Percentiles rank a stretch among this genome's conserved stretches.
Conservation (phyloP, 495 filamentous ascomycete species). For the Aspergillus sclerotioniger region DNA sequence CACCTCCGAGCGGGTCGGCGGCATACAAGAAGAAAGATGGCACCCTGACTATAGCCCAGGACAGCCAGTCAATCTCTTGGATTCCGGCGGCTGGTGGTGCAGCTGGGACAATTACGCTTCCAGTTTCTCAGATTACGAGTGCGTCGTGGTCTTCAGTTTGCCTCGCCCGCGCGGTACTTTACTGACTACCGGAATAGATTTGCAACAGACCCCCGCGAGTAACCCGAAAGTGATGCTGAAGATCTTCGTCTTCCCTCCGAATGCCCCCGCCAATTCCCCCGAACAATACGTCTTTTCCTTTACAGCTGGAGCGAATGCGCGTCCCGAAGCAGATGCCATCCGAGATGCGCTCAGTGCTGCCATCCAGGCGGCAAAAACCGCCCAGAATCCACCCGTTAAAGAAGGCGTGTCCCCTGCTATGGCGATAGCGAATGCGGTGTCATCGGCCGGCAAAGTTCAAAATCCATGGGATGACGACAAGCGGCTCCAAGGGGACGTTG, state of each 20-base stretch:
- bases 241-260: slow-evolving; percentile 67
- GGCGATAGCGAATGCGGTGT: slow-evolving; percentile 58
- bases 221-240: slow-evolving; percentile 87
- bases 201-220: slow-evolving; percentile 86
- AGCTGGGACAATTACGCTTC: slow-evolving; percentile 60
- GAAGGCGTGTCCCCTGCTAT: slow-evolving; percentile 54
- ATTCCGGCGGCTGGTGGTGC: slow-evolving; percentile 56
- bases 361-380: slow-evolving; percentile 67
- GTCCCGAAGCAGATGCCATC: slow-evolving; percentile 78
- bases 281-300: slow-evolving; percentile 83
- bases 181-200: slow-evolving; percentile 43
- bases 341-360: slow-evolving; percentile 76
- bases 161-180: neutral
- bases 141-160: slow-evolving; percentile 26
- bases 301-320: slow-evolving; percentile 70
- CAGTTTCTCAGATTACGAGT: slow-evolving; percentile 79
- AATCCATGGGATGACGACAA: slow-evolving; percentile 73
- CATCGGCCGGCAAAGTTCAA: slow-evolving; percentile 42
- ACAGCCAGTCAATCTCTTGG: slow-evolving; percentile 75
- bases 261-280: slow-evolving; percentile 48
- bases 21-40: slow-evolving; percentile 98
- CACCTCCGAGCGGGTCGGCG: slow-evolving; percentile 66
- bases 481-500: slow-evolving; percentile 66
- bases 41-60: slow-evolving; percentile 66
- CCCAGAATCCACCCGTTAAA: slow-evolving; percentile 38